These are phyloP conservation scores for Colletotrichum neosansevieriae DNA, from an alignment of 2,329 filamentous ascomycete species.

Conservation along the genomic window DNA sequence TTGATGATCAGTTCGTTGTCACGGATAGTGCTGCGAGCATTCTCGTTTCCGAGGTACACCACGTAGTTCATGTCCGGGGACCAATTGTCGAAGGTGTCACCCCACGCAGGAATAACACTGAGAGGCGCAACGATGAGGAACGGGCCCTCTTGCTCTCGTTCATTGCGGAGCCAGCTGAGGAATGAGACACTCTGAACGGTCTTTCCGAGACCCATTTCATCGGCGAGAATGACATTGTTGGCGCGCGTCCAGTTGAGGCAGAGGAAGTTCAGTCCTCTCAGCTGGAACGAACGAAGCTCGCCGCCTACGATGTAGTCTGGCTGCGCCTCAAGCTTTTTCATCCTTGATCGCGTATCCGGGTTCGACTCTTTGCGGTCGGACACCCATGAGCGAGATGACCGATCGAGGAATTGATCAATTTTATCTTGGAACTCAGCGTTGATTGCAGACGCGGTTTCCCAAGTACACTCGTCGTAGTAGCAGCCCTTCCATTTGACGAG, in stretches of 20 bases:
- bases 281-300: conserved; percentile 90
- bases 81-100: conserved; percentile 97
- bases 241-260: conserved; percentile 95
- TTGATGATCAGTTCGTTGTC: conserved; percentile 91
- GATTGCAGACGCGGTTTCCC: conserved; percentile 84
- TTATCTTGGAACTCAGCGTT: conserved; percentile 85
- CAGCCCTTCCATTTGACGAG: conserved; percentile 97
- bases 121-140: conserved; percentile 98
- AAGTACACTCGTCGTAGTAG: conserved; percentile 93
- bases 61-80: conserved; percentile 97
- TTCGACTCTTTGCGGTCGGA: conserved; percentile 85
- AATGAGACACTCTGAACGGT: conserved; percentile 98
- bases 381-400: conserved; percentile 81
- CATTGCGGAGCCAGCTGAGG: conserved; percentile 95
- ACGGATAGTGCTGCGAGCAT: conserved; percentile 86
- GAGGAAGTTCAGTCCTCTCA: conserved; percentile 94
- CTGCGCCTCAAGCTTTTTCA: conserved; percentile 80
- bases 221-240: conserved; percentile 96
- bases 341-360: conserved; percentile 78
- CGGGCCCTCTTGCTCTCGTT: conserved; percentile 89
- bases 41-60: conserved; percentile 92
- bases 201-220: conserved; percentile 99
- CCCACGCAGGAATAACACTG: conserved; percentile 98
- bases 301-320: conserved; percentile 88
- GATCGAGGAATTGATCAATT: conserved; percentile 91